A percentile compares a stretch with the other conserved stretches of the same genome.
Conservation (phyloP, 345 rosid genomes). For the Conringia planisiliqua region DNA sequence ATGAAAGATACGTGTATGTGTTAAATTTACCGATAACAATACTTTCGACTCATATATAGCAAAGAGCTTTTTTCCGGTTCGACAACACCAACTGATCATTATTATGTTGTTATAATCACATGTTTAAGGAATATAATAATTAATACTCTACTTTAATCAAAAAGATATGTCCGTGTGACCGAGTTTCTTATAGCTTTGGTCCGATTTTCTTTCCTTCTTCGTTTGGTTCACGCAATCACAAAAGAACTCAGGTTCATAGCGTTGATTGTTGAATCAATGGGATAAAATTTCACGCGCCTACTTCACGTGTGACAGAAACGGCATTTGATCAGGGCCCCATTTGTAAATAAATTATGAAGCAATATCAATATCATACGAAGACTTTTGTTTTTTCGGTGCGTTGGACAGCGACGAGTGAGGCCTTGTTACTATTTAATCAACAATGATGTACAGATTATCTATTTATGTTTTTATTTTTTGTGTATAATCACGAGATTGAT, state of each 20-base stretch:
- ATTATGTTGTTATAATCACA: background rate
- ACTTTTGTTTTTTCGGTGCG: background rate
- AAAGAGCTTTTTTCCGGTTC: background rate
- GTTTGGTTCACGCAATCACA: conserved; percentile 1
- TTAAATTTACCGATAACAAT: background rate
- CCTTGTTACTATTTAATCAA: background rate
- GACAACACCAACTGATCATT: background rate
- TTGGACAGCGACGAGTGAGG: background rate
- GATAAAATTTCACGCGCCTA: background rate
- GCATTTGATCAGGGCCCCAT: background rate
- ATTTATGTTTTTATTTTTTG: no score
- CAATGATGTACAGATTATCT: background rate
- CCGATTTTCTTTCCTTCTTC: background rate
- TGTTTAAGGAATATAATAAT: background rate
- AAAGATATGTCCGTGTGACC: background rate
- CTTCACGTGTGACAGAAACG: background rate
- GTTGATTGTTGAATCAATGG: background rate
- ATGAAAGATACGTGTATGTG: background rate
- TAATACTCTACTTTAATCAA: background rate
- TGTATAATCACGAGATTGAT: background rate
- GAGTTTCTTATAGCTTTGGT: background rate
- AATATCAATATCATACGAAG: background rate
- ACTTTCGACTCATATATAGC: background rate
- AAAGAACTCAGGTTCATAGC: background rate
- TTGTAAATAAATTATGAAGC: background rate